A percentile compares a stretch with the other conserved stretches of the same genome.
Evolutionary conservation across 164 flowering plant species (phyloP).

Genomic region (Amborella trichopoda): DNA sequence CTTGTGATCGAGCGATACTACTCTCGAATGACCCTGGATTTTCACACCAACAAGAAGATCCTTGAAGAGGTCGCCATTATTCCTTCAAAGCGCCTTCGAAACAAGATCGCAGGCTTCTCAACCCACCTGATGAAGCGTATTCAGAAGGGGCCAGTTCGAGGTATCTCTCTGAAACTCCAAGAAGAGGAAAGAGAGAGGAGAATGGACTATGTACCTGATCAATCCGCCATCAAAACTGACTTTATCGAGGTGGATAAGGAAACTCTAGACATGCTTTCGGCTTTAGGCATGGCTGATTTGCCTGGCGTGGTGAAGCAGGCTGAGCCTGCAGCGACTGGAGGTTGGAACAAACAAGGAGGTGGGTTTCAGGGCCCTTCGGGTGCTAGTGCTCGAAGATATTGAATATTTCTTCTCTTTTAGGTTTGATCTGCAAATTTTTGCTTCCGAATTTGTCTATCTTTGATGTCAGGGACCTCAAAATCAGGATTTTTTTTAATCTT

Average conservation of each 20-base stretch:
- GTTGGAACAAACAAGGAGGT: neutral
- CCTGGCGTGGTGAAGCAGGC: constrained; percentile 38
- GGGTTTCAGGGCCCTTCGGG: neutral
- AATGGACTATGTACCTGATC: constrained; percentile 72
- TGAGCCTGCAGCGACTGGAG: constrained; percentile 11
- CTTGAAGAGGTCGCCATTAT: constrained; percentile 68
- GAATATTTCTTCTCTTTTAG: too few relatives aligned
- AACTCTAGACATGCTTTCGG: constrained; percentile 51
- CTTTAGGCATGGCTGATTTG: constrained; percentile 51
- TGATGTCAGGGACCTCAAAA: too few relatives aligned
- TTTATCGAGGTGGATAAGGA: constrained; percentile 57
- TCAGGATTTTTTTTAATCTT: too few relatives aligned
- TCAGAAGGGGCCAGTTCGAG: constrained; percentile 63
- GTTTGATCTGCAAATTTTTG: neutral
- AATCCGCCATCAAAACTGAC: constrained; percentile 48
- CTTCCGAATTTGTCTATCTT: neutral
- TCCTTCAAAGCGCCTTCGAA: constrained; percentile 65
- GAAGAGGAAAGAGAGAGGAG: constrained; percentile 74
- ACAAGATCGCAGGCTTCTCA: constrained; percentile 78
- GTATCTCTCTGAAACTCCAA: constrained; percentile 68
- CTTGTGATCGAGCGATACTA: constrained; percentile 66
- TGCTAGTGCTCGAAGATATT: neutral
- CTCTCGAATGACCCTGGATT: constrained; percentile 65
- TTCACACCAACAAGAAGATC: constrained; percentile 76
- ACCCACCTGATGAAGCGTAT: constrained; percentile 74